These are phyloP conservation scores for Mimosa bimucronata DNA, from an alignment of 306 rosid genomes.

Conservation along the genomic window DNA sequence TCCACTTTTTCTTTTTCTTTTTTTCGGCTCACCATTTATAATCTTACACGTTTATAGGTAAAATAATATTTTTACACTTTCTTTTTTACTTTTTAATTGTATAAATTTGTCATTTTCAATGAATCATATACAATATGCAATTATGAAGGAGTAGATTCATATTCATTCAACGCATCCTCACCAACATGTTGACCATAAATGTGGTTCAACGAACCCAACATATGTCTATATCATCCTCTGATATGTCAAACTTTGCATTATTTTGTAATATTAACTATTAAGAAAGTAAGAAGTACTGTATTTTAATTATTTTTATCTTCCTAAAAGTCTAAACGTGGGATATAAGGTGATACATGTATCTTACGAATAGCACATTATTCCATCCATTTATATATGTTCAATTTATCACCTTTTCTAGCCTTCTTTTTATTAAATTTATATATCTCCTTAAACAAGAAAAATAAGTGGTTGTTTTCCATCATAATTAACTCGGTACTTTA, in stretches of 20 bases:
- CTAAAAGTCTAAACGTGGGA: no score
- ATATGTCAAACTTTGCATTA: background rate
- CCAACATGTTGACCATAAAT: background rate
- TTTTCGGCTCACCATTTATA: slow-evolving; percentile 33
- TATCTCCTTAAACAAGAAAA: no score
- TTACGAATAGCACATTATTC: no score
- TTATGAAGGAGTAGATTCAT: background rate
- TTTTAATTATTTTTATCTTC: no score
- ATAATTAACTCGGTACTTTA: no score
- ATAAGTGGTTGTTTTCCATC: no score
- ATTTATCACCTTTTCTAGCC: no score
- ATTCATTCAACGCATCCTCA: background rate
- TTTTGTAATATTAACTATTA: background rate
- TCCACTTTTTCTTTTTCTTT: slow-evolving; percentile 24
- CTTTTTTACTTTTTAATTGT: no score
- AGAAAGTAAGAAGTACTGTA: no score
- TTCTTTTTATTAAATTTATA: no score
- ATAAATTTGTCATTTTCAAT: background rate
- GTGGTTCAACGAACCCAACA: background rate
- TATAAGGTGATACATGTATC: no score
- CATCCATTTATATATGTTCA: no score
- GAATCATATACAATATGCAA: background rate
- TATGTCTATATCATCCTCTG: background rate
- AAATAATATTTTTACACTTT: background rate
- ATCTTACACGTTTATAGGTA: slow-evolving; percentile 16